phyloP scores from a whole-genome alignment of 2,329 filamentous ascomycete genomes.

The Colletotrichum navitas region DNA sequence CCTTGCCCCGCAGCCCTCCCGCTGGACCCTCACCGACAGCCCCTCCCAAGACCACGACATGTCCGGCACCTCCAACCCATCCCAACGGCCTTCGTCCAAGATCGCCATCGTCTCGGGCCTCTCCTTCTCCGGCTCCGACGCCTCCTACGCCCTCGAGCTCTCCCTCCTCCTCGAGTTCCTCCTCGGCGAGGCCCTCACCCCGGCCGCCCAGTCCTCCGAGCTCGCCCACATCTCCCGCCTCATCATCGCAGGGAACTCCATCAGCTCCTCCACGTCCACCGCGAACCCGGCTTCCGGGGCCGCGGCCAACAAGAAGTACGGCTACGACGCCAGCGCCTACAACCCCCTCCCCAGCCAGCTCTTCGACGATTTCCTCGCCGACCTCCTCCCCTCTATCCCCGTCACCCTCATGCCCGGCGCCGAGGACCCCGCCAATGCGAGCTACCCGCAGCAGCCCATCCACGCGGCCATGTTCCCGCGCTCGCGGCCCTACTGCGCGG shows the following conservation, averaged over 20 bases:
- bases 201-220: constrained; percentile 67
- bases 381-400: constrained; percentile 86
- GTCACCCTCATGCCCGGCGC: constrained; percentile 89
- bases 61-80: constrained; percentile 53
- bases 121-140: constrained; percentile 80
- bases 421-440: constrained; percentile 88
- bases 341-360: constrained; percentile 87
- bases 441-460: constrained; percentile 92
- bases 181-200: constrained; percentile 81
- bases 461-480: constrained; percentile 92
- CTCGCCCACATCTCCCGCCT: constrained; percentile 82
- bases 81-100: constrained; percentile 55
- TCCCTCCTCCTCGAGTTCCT: constrained; percentile 88
- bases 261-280: constrained; percentile 70
- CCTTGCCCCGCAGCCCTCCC: constrained; percentile 81
- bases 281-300: constrained; percentile 61
- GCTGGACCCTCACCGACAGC: constrained; percentile 78
- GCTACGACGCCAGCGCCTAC: constrained; percentile 90
- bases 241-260: constrained; percentile 92
- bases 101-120: constrained; percentile 92
- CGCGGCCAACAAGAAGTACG: constrained; percentile 80
- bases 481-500: constrained; percentile 79
- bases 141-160: constrained; percentile 79
- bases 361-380: constrained; percentile 84
- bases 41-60: constrained; percentile 68